Conservation (phyloP, 2,329 filamentous ascomycete species). For the Xylariomycetidae sp. region DNA sequence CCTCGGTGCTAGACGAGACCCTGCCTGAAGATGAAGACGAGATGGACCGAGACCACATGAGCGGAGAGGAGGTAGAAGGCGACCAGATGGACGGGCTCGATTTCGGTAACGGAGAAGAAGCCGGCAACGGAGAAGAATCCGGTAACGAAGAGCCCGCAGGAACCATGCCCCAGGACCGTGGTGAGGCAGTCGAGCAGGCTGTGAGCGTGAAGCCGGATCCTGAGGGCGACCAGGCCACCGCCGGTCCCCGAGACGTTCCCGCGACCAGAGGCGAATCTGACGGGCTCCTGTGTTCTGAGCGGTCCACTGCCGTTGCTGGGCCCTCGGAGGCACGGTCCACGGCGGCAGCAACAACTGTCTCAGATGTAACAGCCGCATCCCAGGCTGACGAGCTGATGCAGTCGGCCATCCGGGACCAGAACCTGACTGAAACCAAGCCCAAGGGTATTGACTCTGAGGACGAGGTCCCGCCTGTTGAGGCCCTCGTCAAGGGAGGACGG, state of each 20-base stretch:
- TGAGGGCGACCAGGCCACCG: background rate
- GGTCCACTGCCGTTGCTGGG: too few species aligned
- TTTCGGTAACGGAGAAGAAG: too few species aligned
- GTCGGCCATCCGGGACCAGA: constrained; percentile 9
- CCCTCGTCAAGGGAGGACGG: too few species aligned
- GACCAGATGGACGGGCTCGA: too few species aligned
- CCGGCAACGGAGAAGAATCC: background rate
- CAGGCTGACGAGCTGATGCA: constrained; percentile 10
- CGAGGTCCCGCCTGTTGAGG: too few species aligned
- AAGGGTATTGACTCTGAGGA: background rate
- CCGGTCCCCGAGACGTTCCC: too few species aligned
- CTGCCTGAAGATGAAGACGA: background rate
- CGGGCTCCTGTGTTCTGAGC: too few species aligned
- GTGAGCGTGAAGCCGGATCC: background rate
- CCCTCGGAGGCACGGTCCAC: too few species aligned
- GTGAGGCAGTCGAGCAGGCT: too few species aligned
- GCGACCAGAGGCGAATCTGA: too few species aligned
- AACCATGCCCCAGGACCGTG: too few species aligned
- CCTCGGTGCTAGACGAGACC: constrained; percentile 5
- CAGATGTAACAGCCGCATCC: background rate
- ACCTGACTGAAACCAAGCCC: background rate
- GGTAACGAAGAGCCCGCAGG: background rate
- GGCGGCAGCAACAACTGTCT: too few species aligned
- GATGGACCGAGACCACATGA: background rate
- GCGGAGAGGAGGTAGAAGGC: background rate